Percentiles rank a stretch among this genome's conserved stretches.
Evolutionary conservation across 2,329 filamentous ascomycete species (phyloP).

Genomic region (Venturia asperata): DNA sequence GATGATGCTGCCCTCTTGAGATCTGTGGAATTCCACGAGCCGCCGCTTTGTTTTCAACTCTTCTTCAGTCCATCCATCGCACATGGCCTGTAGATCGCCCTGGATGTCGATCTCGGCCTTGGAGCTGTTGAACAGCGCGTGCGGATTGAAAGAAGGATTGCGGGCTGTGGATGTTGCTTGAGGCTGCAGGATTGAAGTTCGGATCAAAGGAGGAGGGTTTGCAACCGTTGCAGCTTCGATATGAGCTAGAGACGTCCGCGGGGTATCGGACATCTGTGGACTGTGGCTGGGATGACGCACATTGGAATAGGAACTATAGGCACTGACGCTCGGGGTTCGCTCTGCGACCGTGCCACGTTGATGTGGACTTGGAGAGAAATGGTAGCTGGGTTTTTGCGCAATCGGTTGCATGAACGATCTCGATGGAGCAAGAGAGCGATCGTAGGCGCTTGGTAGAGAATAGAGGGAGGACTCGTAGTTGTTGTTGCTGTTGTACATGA

Average conservation of each 20-base stretch:
- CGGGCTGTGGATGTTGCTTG: constrained; percentile 42
- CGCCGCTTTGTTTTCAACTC: constrained; percentile 73
- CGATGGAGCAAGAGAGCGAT: constrained; percentile 21
- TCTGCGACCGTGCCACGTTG: constrained; percentile 29
- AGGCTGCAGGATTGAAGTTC: constrained; percentile 59
- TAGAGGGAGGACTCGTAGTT: constrained; percentile 24
- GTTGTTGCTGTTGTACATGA: background rate
- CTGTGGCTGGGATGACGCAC: constrained; percentile 39
- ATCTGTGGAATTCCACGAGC: constrained; percentile 81
- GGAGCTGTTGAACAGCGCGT: constrained; percentile 65
- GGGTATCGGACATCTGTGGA: constrained; percentile 33
- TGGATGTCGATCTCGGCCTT: constrained; percentile 82
- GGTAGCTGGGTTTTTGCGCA: constrained; percentile 21
- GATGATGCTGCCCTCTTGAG: constrained; percentile 74
- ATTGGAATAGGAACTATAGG: constrained; percentile 39
- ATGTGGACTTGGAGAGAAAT: constrained; percentile 24
- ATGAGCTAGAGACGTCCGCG: constrained; percentile 31
- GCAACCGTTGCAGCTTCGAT: constrained; percentile 40
- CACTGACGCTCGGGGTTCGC: constrained; percentile 31
- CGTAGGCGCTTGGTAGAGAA: constrained; percentile 14
- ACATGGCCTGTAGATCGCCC: constrained; percentile 80
- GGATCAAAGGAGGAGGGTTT: constrained; percentile 54
- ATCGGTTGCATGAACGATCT: constrained; percentile 22
- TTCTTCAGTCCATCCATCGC: constrained; percentile 71
- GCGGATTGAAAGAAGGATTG: constrained; percentile 59